Evolutionary conservation across 371 early-diverging fungal genomes (phyloP), one percentile per base, ranked within the genome.

Genomic region (Dinochytrium kinnereticum): DNA sequence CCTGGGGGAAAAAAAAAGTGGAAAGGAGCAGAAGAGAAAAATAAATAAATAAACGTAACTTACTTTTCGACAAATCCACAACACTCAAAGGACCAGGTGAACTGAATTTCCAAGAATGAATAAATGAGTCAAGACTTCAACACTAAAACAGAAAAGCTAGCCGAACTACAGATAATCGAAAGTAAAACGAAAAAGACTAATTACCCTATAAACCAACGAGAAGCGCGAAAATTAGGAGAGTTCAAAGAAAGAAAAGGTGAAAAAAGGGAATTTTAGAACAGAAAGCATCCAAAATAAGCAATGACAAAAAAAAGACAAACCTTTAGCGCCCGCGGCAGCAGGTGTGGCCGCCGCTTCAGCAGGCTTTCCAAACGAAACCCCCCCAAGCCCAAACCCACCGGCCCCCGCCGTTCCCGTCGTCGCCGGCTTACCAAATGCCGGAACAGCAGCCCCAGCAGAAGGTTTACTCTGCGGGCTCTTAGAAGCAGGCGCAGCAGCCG

Each of bases 41-140:
- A n/a, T n/a, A n/a, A n/a, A n/a, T n/a, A n/a, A n/a, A n/a, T n/a
- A n/a, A n/a, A n/a, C n/a, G n/a, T n/a, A 17, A 68, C 77, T 51
- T 51, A 82, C 78, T 76, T 67, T 66, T 61, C 17, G 75, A 57
- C 3, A 82, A 74, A 53, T 82, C 83, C 0, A 36, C 71, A 19
- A 78, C 64, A 26, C 75, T 78, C 53, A 82, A 53, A 1, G 83
- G 83, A 2, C 83, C 83, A 13, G 83, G 83, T 15, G 83, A 80
- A 24, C 71, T 61, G 39, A 19, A 44, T 44, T 15, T 28, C 28
- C 51, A 37, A 53, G 33, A 2, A n/a, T n/a, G n/a, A n/a, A n/a
- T n/a, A n/a, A n/a, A n/a, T n/a, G n/a, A n/a, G n/a, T n/a, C n/a
- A n/a, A n/a, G n/a, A n/a, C n/a, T n/a, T n/a, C n/a, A n/a, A n/a